Base-by-base conservation (phyloP, 768 basidiomycete genomes). In the Mycena metata region DNA sequence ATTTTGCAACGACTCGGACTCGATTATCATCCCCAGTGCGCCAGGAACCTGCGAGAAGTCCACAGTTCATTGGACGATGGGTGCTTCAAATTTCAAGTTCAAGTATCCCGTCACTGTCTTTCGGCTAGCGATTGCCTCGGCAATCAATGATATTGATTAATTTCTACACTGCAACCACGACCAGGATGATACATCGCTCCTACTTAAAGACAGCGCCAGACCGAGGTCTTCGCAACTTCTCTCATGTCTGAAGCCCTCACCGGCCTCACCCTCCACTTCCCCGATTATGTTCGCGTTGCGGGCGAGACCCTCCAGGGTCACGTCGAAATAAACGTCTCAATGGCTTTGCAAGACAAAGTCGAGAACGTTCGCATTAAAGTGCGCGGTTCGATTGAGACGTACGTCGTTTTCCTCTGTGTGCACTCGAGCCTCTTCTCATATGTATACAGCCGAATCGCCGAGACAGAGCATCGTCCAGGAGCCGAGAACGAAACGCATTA, bases 321-420 rank as follows among this genome's bases (percentile, higher is more conserved):
- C 12, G 65, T 72, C 60, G 67, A 72, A 11, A n/a, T 72, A 7
- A 55, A 72, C 33, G 9, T 72, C 8, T 23, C 56, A 17, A 49
- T 9, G 47, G 70, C 70, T 1, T 5, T 39, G 24, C 16, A 61
- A 4, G 70, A 72, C 30, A 72, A 72, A 21, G 41, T 72, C 16
- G 70, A 72, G 67, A 62, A 66, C 24, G 67, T 72, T 8, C 54
- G 45, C 47, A 43, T 72, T 23, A 72, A 72, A 26, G 11, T 72
- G 55, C 66, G 70, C 12, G 70, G 70, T 17, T 66, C 67, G 15
- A 66, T 72, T 21, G 66, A 69, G 47, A 72, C 70, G 70, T 71
- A 56, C n/a, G 66, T 54, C n/a, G 16, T 26, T 10, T 12, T 42
- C 33, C 35, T 8, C n/a, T 11, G 21, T 15, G 54, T 23, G 23